phyloP scores from a whole-genome alignment of 176 grass and related monocot genomes.

The Eragrostis curvula region DNA sequence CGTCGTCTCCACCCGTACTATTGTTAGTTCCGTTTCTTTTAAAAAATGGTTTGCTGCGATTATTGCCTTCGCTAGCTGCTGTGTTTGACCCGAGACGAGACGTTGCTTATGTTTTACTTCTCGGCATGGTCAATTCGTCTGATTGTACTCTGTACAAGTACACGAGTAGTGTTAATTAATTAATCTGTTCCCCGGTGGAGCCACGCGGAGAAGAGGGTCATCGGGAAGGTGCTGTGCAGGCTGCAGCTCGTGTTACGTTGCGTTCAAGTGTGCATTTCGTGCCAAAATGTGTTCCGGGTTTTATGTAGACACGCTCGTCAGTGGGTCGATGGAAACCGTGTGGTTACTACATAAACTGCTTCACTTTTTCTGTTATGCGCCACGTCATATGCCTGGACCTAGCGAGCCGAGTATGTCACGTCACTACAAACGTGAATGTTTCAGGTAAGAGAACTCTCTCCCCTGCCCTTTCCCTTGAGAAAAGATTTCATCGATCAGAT shows the following conservation, averaged over 20 bases:
- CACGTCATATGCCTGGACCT: no score
- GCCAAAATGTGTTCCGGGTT: conserved; percentile 18
- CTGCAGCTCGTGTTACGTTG: background rate
- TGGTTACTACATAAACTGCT: no score
- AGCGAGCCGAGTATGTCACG: no score
- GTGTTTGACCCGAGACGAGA: background rate
- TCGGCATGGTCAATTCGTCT: background rate
- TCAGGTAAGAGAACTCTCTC: no score
- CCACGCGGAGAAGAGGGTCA: conserved; percentile 20
- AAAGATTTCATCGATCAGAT: no score
- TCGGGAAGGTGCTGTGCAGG: background rate
- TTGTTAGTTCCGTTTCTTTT: background rate
- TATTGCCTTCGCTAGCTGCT: background rate
- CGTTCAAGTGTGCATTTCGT: conserved; percentile 24
- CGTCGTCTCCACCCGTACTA: conserved; percentile 10
- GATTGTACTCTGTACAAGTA: background rate
- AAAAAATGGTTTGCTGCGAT: background rate
- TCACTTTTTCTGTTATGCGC: no score
- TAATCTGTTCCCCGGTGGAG: background rate
- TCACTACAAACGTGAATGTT: no score
- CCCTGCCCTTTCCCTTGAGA: no score
- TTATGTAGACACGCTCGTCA: no score
- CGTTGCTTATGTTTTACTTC: conserved; percentile 17
- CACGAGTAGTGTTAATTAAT: no score
- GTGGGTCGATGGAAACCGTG: no score